Percentiles rank a stretch among this genome's conserved stretches.
These are phyloP conservation scores for Mycocentrospora acerina DNA, from an alignment of 2,329 filamentous ascomycete species.

Conservation along the genomic window DNA sequence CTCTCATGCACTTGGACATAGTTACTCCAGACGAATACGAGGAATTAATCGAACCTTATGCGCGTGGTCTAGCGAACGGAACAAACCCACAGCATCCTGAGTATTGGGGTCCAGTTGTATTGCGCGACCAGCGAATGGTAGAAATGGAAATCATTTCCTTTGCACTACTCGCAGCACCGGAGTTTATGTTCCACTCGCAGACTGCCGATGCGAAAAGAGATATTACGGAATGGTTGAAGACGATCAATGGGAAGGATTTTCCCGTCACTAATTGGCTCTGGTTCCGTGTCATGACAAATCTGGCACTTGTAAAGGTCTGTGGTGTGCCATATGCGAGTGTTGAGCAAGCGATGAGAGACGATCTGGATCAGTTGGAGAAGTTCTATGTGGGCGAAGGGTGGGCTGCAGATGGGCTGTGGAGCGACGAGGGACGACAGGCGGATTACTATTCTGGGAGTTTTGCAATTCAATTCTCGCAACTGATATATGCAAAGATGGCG, in stretches of 20 bases:
- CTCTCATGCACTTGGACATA: constrained; percentile 24
- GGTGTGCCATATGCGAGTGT: constrained; percentile 41
- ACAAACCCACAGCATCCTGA: constrained; percentile 37
- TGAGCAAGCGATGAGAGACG: constrained; percentile 42
- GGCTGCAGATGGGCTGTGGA: constrained; percentile 53
- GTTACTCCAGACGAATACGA: constrained; percentile 14
- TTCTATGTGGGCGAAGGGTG: constrained; percentile 52
- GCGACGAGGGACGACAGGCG: constrained; percentile 42
- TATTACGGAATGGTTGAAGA: constrained; percentile 46
- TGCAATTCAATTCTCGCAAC: constrained; percentile 55
- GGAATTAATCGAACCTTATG: constrained; percentile 29
- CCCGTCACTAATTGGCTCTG: constrained; percentile 56
- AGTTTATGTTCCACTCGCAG: constrained; percentile 38
- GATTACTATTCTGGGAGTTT: constrained; percentile 59
- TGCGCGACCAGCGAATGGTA: constrained; percentile 57
- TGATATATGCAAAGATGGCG: constrained; percentile 51
- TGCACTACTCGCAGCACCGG: constrained; percentile 50
- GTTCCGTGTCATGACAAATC: constrained; percentile 55
- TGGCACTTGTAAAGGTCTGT: constrained; percentile 48
- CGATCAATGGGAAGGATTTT: constrained; percentile 50
- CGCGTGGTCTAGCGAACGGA: constrained; percentile 36
- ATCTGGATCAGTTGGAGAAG: constrained; percentile 48
- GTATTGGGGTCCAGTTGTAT: constrained; percentile 52
- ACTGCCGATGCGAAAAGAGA: constrained; percentile 35
- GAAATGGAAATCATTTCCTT: constrained; percentile 56